Conservation (phyloP, 495 filamentous ascomycete species). For the Hyaloscypha hepaticicola region DNA sequence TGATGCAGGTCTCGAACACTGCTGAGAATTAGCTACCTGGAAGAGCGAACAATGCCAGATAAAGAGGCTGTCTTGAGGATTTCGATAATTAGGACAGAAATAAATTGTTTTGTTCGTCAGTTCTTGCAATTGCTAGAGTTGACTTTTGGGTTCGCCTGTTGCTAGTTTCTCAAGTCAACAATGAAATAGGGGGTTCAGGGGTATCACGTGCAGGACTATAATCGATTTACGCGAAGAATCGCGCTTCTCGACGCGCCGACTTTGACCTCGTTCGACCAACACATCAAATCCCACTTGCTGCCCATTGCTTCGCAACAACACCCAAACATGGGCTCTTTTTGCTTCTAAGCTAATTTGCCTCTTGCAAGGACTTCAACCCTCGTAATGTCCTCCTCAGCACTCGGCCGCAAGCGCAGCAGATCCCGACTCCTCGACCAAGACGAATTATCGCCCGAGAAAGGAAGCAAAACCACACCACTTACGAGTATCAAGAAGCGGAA, state of each 20-base stretch:
- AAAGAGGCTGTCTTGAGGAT: too few species aligned
- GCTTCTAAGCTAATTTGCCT: neutral
- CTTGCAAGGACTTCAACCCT: neutral
- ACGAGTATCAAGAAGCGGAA: conserved; percentile 24
- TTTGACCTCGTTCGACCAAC: neutral
- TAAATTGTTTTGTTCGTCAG: too few species aligned
- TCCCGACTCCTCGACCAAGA: conserved; percentile 13
- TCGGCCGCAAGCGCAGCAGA: conserved; percentile 18
- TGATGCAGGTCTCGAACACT: too few species aligned
- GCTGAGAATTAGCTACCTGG: too few species aligned
- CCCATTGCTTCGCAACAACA: neutral
- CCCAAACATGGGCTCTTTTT: neutral
- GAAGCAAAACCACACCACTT: conserved; percentile 4
- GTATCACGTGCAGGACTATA: neutral
- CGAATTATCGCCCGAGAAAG: conserved; percentile 12
- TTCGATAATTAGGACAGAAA: too few species aligned
- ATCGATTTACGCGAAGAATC: neutral
- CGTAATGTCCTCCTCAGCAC: neutral
- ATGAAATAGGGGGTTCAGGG: neutral
- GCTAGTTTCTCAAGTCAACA: neutral
- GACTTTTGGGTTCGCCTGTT: conserved; percentile 11
- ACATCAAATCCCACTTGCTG: neutral
- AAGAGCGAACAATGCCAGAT: too few species aligned
- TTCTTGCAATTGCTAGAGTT: neutral
- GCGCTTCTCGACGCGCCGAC: neutral